phyloP scores from a whole-genome alignment of 495 filamentous ascomycete genomes.

The Pseudoneurospora amorphoporcata region DNA sequence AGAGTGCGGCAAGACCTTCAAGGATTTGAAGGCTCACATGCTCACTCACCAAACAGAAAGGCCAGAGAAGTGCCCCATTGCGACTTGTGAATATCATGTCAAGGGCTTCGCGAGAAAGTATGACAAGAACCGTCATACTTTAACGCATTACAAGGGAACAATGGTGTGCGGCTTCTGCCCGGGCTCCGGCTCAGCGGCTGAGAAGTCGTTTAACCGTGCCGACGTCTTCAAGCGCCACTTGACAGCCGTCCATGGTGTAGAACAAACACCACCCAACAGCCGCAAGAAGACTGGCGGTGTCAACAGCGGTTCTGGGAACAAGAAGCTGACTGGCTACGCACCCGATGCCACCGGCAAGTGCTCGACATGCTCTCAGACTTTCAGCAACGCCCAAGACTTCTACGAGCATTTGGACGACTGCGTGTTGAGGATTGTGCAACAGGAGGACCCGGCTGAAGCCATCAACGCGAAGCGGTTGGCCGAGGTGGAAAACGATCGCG shows the following conservation, averaged over 20 bases:
- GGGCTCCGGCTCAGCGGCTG: conserved; percentile 79
- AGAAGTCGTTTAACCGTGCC: conserved; percentile 98
- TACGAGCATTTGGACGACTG: conserved; percentile 99
- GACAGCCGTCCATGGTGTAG: conserved; percentile 87
- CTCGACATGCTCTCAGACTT: conserved; percentile 85
- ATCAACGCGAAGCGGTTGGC: conserved; percentile 83
- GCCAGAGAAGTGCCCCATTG: conserved; percentile 94
- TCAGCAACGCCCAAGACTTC: conserved; percentile 92
- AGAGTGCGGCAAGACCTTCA: conserved; percentile 81
- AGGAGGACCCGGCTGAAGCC: conserved; percentile 89
- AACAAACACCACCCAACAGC: conserved; percentile 93
- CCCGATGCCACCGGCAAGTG: conserved; percentile 83
- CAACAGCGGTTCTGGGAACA: conserved; percentile 26
- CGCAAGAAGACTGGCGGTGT: conserved; percentile 54
- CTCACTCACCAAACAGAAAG: conserved; percentile 89
- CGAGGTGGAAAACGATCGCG: conserved; percentile 73
- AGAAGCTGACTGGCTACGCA: conserved; percentile 53
- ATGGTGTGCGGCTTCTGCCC: conserved; percentile 99
- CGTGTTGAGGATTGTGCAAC: conserved; percentile 92
- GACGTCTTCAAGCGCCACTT: conserved; percentile 98
- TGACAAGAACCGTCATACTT: conserved; percentile 93
- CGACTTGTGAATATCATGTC: conserved; percentile 86
- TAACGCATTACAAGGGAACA: conserved; percentile 98
- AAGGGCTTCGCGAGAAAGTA: conserved; percentile 95
- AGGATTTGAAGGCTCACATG: conserved; percentile 93